Evolutionary conservation across 192 early-diverging fungal species (phyloP).

Genomic region (Spinellus fusiger): DNA sequence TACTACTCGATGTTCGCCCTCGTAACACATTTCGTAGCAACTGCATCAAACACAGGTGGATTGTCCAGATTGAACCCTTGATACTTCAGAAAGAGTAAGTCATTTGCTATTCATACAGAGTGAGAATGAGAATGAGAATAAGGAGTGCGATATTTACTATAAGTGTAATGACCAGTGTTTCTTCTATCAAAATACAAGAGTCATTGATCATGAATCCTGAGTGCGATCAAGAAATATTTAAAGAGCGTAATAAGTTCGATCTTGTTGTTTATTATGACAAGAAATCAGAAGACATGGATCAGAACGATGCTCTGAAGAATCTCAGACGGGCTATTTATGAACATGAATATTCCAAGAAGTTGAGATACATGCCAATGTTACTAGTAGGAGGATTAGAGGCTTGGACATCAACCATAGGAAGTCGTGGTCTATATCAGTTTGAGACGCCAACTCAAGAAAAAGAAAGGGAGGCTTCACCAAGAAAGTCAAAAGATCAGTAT

Average conservation of each 20-base stretch:
- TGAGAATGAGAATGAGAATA: not conserved
- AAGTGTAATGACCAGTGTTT: conserved; percentile 28
- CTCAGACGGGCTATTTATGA: conserved; percentile 61
- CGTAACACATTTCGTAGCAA: conserved; percentile 61
- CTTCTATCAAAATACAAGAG: conserved; percentile 45
- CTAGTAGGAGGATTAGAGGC: conserved; percentile 76
- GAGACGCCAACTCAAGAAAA: not conserved
- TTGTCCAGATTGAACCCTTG: conserved; percentile 74
- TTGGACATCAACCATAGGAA: conserved; percentile 56
- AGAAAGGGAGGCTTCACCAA: not conserved
- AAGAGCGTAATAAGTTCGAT: conserved; percentile 57
- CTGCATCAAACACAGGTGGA: conserved; percentile 57
- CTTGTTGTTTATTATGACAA: conserved; percentile 70
- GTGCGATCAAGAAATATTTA: conserved; percentile 61
- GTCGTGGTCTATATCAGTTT: conserved; percentile 35
- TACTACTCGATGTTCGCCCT: conserved; percentile 76
- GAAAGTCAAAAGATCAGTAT: not conserved
- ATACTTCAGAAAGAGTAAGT: conserved; percentile 51
- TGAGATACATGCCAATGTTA: conserved; percentile 56
- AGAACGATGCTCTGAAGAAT: conserved; percentile 25
- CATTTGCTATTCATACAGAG: not conserved
- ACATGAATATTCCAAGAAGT: conserved; percentile 45
- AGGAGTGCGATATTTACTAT: not conserved
- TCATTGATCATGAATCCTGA: conserved; percentile 52
- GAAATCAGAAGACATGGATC: conserved; percentile 36